A percentile compares a stretch with the other conserved stretches of the same genome.
These are phyloP conservation scores for Blepharisma japonicum DNA, from an alignment of 73 alveolate species.

Conservation along the genomic window DNA sequence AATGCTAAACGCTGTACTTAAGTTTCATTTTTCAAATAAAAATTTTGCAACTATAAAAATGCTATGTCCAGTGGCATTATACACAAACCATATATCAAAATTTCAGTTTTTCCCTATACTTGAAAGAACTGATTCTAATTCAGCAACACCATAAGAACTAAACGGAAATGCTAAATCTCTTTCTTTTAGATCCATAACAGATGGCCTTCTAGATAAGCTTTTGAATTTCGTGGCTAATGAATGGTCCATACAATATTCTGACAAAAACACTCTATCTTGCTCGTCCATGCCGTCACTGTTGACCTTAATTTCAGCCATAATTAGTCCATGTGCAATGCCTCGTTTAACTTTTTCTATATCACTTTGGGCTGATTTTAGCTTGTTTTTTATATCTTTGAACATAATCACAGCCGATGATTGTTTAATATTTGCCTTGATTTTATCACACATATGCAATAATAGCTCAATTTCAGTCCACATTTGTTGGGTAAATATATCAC, in stretches of 20 bases:
- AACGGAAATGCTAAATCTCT: neutral
- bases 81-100: too few relatives aligned
- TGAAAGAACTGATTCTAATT: too few relatives aligned
- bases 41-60: too few relatives aligned
- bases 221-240: too few relatives aligned
- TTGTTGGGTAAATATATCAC: too few relatives aligned
- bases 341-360: neutral
- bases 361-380: slow-evolving; percentile 8
- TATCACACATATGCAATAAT: slow-evolving; percentile 7
- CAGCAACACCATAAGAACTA: neutral
- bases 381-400: slow-evolving; percentile 21
- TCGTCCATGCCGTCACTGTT: slow-evolving; percentile 2
- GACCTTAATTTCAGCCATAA: neutral
- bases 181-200: too few relatives aligned
- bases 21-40: too few relatives aligned
- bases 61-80: too few relatives aligned
- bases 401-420: neutral
- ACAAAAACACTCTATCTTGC: slow-evolving; percentile 5
- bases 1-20: too few relatives aligned
- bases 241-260: neutral
- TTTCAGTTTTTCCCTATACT: too few relatives aligned
- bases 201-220: too few relatives aligned
- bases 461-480: neutral
- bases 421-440: neutral
- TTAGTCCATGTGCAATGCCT: neutral